Percentiles rank a stretch among this genome's conserved stretches.
phyloP scores from a whole-genome alignment of 768 basidiomycete genomes.

The Lepiota venenata region DNA sequence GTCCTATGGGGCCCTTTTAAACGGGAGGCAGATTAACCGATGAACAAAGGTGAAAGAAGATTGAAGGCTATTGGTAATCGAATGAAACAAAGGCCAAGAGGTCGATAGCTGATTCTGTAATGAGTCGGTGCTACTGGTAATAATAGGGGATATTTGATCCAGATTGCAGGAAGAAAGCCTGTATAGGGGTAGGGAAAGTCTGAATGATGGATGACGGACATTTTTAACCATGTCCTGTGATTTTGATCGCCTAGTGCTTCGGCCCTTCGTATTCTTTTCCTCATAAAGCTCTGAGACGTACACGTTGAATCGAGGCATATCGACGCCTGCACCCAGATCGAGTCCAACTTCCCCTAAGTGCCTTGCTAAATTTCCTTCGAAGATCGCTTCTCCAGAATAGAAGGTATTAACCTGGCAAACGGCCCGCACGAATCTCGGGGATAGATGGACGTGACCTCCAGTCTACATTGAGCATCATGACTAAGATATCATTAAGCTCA shows the following conservation, averaged over 20 bases:
- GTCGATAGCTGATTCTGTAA: not conserved
- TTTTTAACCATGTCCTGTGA: conserved; percentile 10
- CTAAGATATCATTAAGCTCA: conserved; percentile 70
- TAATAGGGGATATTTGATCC: conserved; percentile 18
- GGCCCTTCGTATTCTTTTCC: conserved; percentile 14
- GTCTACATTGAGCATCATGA: conserved; percentile 70
- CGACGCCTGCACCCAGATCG: conserved; percentile 17
- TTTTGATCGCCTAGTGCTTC: conserved; percentile 8
- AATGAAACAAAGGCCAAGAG: not conserved
- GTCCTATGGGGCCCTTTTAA: not conserved
- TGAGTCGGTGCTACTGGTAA: conserved; percentile 14
- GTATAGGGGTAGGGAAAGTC: conserved; percentile 14
- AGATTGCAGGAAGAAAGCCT: conserved; percentile 18
- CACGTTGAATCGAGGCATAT: conserved; percentile 1
- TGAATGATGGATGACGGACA: not conserved
- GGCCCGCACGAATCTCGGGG: conserved; percentile 49
- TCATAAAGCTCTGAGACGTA: conserved; percentile 15
- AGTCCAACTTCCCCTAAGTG: conserved; percentile 73
- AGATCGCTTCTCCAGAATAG: conserved; percentile 72
- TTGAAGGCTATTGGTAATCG: not conserved
- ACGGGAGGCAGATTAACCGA: not conserved
- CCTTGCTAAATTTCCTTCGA: conserved; percentile 78
- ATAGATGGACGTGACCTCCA: conserved; percentile 55
- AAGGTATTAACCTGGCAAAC: conserved; percentile 59
- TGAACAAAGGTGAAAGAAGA: conserved; percentile 4